Conservation (phyloP, 23 red algal genomes). For the Gracilariopsis chorda region DNA sequence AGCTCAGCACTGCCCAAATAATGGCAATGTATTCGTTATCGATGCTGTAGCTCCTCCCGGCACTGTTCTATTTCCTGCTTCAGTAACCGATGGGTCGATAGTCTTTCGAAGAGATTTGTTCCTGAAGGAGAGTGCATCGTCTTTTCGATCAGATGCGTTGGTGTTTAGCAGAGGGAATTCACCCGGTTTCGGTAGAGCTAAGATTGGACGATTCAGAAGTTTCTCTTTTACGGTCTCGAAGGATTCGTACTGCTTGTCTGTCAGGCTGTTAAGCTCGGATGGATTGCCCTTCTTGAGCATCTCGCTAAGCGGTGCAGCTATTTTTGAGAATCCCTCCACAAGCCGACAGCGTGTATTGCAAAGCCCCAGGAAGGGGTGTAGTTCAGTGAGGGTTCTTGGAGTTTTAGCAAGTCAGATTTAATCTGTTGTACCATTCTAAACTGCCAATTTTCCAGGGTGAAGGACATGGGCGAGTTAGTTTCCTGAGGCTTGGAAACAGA, state of each 20-base stretch:
- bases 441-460: not conserved
- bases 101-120: too few species aligned
- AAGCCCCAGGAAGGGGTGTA: conserved; percentile 10
- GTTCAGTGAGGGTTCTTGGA: conserved; percentile 5
- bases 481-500: not conserved
- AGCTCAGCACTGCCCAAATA: too few species aligned
- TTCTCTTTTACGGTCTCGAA: not conserved
- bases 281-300: conserved; percentile 7
- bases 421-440: not conserved
- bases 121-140: too few species aligned
- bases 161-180: too few species aligned
- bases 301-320: conserved; percentile 10
- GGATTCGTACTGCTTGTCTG: not conserved
- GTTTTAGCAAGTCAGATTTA: not conserved
- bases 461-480: not conserved
- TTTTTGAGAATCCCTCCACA: not conserved
- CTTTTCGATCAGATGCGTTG: too few species aligned
- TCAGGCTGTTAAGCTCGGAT: not conserved
- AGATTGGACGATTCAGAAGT: not conserved
- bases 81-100: too few species aligned
- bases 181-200: not conserved
- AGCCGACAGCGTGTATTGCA: not conserved
- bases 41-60: too few species aligned
- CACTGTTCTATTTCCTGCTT: too few species aligned
- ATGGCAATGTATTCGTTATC: too few species aligned